Percentiles rank a stretch among this genome's conserved stretches.
These are phyloP conservation scores for Spathaspora girioi DNA, from an alignment of 805 yeast genomes.

Conservation along the genomic window DNA sequence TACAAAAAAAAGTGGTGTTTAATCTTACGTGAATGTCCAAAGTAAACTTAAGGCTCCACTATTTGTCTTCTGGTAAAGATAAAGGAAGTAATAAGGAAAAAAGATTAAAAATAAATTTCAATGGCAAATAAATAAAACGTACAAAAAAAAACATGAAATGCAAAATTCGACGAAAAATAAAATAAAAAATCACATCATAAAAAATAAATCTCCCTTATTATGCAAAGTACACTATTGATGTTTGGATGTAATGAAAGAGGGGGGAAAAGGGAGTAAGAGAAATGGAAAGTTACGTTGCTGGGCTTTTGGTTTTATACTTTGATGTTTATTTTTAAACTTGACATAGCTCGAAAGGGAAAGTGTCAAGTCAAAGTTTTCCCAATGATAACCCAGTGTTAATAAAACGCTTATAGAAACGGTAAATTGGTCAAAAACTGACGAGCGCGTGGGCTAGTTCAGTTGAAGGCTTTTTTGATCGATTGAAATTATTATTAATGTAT, in stretches of 20 bases:
- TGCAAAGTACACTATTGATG: not conserved
- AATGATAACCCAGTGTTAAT: no score
- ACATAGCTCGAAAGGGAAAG: not conserved
- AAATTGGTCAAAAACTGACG: not conserved
- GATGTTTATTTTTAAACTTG: not conserved
- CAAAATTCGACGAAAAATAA: not conserved
- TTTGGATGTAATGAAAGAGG: not conserved
- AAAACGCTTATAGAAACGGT: not conserved
- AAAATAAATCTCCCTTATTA: not conserved
- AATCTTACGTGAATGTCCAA: not conserved
- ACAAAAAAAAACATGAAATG: not conserved
- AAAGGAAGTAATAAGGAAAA: not conserved
- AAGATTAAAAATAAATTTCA: not conserved
- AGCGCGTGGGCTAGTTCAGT: not conserved
- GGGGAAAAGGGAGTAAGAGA: not conserved
- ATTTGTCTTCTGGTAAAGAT: not conserved
- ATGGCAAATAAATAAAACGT: not conserved
- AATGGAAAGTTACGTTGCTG: not conserved
- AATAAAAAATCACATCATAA: not conserved
- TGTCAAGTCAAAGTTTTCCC: not conserved
- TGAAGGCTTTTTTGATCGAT: not conserved
- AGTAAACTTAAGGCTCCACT: not conserved
- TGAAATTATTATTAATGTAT: not conserved
- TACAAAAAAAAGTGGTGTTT: not conserved
- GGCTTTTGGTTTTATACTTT: not conserved